These are phyloP conservation scores for Acanthamoeba triangularis DNA, from an alignment of 208 protist species.

Conservation along the genomic window DNA sequence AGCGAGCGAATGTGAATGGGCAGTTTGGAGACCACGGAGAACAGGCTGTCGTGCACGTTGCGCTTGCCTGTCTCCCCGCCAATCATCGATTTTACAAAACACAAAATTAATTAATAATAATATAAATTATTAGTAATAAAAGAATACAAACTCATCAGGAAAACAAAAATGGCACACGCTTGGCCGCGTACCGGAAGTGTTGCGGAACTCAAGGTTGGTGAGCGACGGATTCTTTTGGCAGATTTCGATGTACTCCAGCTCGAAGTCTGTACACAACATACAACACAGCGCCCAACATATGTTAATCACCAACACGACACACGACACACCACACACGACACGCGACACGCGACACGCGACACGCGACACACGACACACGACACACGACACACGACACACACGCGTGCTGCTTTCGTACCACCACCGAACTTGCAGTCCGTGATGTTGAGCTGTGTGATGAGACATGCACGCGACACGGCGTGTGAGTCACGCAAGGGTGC, in stretches of 20 bases:
- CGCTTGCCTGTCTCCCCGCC: background rate
- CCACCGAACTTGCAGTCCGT: conserved; percentile 62
- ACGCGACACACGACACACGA: background rate
- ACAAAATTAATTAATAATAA: background rate
- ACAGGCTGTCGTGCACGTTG: conserved; percentile 19
- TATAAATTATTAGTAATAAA: no score
- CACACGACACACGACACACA: no score
- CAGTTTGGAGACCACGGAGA: conserved; percentile 48
- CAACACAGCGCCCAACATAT: background rate
- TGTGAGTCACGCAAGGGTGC: background rate
- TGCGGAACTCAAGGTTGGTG: conserved; percentile 40
- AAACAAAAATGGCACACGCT: no score
- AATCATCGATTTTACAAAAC: background rate
- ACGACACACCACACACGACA: no score
- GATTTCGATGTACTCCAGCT: conserved; percentile 50
- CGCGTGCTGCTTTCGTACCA: background rate
- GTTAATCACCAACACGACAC: background rate
- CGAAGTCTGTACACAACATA: background rate
- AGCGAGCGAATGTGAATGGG: conserved; percentile 37
- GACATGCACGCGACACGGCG: no score
- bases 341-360: no score
- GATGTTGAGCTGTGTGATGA: conserved; percentile 9
- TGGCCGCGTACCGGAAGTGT: background rate
- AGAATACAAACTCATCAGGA: no score
- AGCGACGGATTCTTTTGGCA: conserved; percentile 63